Evolutionary conservation across 2,329 filamentous ascomycete species (phyloP), one percentile per base, ranked within the genome.

Genomic region (Aspergillus alliaceus): DNA sequence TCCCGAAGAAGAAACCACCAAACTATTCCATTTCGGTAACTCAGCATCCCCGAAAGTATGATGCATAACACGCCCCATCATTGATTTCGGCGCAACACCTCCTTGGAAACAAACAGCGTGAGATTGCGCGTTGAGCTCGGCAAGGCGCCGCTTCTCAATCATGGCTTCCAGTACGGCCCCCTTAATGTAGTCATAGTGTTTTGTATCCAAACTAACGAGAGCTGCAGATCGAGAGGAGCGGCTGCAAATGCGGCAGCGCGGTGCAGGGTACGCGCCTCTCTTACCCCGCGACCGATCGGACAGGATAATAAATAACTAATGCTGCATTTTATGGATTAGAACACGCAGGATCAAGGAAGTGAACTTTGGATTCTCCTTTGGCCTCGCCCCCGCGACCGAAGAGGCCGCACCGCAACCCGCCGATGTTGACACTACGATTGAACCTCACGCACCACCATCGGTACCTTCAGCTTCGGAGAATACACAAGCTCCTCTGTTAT

Each of bases 241-340:
- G 67, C 77, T 77, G 66, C 79, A 80, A 68, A 82, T 83, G 79
- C 82, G 82, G 71, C 79, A 82, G 71, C 82, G 82, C 66, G 82
- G 82, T 69, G 81, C 82, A 68, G 82, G 77, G 81, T 84, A 79
- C 68, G 79, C 72, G 67, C 64, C 56, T 46, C 57, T 42, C 49
- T 18, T 63, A 65, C 64, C 66, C 64, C 64, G 64, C 67, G 64
- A 64, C 22, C 25, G 14, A 56, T 24, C 50, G 54, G 27, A 20
- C 18, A 27, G 35, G 29, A n/a, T 14, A 34, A 63, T 53, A 32
- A 50, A 65, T 58, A 64, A 65, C 64, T 76, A 59, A 60, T 22
- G 42, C 34, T 34, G 37, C 56, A 48, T 60, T 59, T 29, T 22
- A 51, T 58, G n/a, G 51, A 53, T 52, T 63, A 83, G 80, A 46